These are phyloP conservation scores for Silene conica DNA, from an alignment of 148 eudicot genomes.

Conservation along the genomic window DNA sequence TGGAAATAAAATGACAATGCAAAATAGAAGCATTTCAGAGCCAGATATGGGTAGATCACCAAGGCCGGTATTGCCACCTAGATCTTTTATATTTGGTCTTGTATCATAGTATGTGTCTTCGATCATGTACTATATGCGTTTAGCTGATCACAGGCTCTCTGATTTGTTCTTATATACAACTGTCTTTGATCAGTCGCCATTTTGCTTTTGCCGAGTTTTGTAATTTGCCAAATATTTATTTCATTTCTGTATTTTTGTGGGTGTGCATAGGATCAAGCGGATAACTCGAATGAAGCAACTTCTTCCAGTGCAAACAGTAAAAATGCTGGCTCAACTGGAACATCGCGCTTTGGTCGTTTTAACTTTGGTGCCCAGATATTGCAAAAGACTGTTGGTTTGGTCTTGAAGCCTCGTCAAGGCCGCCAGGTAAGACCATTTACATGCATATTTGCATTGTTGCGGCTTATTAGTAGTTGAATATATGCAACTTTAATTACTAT, in stretches of 20 bases:
- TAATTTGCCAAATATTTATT: neutral
- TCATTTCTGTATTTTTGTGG: constrained; percentile 5
- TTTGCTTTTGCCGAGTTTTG: neutral
- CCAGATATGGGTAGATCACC: constrained; percentile 84
- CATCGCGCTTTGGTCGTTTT: constrained; percentile 73
- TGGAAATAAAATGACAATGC: constrained; percentile 52
- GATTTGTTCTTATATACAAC: neutral
- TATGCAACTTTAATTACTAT: constrained; percentile 6
- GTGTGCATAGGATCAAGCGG: constrained; percentile 41
- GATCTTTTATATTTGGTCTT: neutral
- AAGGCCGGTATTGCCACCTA: constrained; percentile 43
- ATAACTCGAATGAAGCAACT: constrained; percentile 48
- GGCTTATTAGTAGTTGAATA: neutral
- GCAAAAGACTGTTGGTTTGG: constrained; percentile 85
- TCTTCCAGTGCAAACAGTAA: constrained; percentile 47
- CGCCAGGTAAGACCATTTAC: constrained; percentile 52
- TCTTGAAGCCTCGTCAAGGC: constrained; percentile 77
- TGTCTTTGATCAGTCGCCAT: neutral
- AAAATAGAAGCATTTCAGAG: constrained; percentile 82
- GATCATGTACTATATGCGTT: neutral
- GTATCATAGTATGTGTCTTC: neutral
- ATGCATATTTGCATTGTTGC: neutral
- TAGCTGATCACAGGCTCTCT: neutral
- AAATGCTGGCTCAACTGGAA: constrained; percentile 38
- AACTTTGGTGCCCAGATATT: constrained; percentile 66